A percentile compares a stretch with the other conserved stretches of the same genome.
These are phyloP conservation scores for Arabidopsis hybrid DNA, from an alignment of 441 rosid species.

Conservation along the genomic window DNA sequence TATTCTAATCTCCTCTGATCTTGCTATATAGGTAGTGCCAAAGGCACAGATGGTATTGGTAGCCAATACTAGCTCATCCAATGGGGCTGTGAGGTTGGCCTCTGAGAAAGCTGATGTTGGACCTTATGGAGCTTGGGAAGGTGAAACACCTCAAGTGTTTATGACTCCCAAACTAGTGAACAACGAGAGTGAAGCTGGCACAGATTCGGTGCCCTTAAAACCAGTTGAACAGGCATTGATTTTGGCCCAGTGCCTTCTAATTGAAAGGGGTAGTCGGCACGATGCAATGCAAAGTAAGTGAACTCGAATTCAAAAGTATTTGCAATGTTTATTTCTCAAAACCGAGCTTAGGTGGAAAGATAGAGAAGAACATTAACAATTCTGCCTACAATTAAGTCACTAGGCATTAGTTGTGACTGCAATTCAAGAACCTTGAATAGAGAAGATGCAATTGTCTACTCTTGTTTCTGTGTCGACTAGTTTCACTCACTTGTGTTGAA, in stretches of 20 bases:
- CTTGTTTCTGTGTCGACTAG: constrained; percentile 17
- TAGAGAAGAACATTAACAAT: constrained; percentile 1
- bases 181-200: constrained; percentile 49
- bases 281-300: constrained; percentile 96
- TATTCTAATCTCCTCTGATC: constrained; percentile 36
- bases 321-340: background rate
- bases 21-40: constrained; percentile 69
- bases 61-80: constrained; percentile 57
- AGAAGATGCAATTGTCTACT: too few relatives aligned
- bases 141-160: constrained; percentile 69
- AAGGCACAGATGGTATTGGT: constrained; percentile 87
- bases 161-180: constrained; percentile 74
- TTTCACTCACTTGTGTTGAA: constrained; percentile 5
- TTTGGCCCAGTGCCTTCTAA: constrained; percentile 81
- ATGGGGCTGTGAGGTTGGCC: constrained; percentile 41
- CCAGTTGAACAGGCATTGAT: constrained; percentile 84
- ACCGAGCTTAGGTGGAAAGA: constrained; percentile 3
- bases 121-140: background rate
- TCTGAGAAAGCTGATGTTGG: constrained; percentile 48
- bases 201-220: constrained; percentile 53
- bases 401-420: constrained; percentile 26
- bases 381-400: constrained; percentile 14
- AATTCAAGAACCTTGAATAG: background rate
- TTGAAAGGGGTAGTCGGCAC: constrained; percentile 81
- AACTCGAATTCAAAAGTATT: background rate